Evolutionary conservation across 148 eudicot species (phyloP).

Genomic region (Rhododendron simsii): DNA sequence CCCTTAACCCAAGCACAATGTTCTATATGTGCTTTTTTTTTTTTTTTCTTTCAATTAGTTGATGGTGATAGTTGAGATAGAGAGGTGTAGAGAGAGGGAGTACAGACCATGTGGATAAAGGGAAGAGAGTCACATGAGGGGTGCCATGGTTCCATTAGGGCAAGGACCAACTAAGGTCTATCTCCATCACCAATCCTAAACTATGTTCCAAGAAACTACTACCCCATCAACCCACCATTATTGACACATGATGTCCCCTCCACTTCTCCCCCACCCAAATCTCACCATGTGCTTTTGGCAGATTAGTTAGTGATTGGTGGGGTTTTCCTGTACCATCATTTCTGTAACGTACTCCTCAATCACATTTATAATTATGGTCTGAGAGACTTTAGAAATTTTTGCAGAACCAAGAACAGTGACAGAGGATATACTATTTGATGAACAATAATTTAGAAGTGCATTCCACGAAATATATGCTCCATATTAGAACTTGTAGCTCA

Average conservation of each 20-base stretch:
- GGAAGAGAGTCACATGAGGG: constrained; percentile 29
- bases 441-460: no score
- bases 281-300: constrained; percentile 20
- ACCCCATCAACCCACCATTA: constrained; percentile 9
- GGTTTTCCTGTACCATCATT: background rate
- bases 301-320: background rate
- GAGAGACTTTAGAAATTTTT: background rate
- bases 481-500: no score
- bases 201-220: constrained; percentile 25
- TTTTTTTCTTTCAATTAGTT: background rate
- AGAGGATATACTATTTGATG: no score
- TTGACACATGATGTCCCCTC: constrained; percentile 20
- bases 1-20: no score
- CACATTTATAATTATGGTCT: background rate
- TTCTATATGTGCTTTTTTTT: no score
- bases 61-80: constrained; percentile 21
- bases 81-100: background rate
- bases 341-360: background rate
- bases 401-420: no score
- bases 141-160: constrained; percentile 21
- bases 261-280: background rate
- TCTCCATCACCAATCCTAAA: constrained; percentile 21
- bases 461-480: no score
- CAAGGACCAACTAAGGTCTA: constrained; percentile 17
- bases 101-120: constrained; percentile 18